Evolutionary conservation across 1,284 basidiomycete species (phyloP).

Genomic region (Coniferiporia sulphurascens): DNA sequence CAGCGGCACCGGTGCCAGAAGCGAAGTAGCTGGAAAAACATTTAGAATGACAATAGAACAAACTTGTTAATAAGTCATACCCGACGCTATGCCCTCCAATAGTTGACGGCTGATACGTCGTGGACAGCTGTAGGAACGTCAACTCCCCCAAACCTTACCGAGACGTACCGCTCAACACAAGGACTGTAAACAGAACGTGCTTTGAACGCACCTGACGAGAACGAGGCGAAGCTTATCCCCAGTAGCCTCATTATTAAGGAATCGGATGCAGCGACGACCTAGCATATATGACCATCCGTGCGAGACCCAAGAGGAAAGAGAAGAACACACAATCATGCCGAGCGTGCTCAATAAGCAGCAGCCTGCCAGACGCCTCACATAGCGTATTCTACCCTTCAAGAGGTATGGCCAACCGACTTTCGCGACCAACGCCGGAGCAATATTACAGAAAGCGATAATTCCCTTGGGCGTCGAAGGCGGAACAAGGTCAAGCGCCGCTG

Average conservation of each 20-base stretch:
- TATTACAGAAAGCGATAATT: constrained; percentile 91
- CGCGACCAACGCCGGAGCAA: constrained; percentile 73
- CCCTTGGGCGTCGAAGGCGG: constrained; percentile 87
- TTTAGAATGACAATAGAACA: neutral
- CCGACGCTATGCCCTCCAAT: constrained; percentile 69
- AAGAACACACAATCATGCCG: constrained; percentile 70
- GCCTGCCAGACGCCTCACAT: constrained; percentile 66
- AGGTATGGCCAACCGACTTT: constrained; percentile 95
- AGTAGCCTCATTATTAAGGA: constrained; percentile 67
- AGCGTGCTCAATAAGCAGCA: constrained; percentile 71
- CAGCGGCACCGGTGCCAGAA: constrained; percentile 91
- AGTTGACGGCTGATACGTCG: constrained; percentile 69
- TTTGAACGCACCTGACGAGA: constrained; percentile 67
- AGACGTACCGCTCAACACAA: neutral
- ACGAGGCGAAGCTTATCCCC: constrained; percentile 87
- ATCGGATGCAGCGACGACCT: constrained; percentile 82
- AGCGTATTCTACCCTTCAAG: constrained; percentile 77
- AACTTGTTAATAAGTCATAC: constrained; percentile 32
- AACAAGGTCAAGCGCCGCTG: constrained; percentile 92
- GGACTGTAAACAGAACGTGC: neutral
- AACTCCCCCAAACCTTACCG: constrained; percentile 82
- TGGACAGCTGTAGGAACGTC: constrained; percentile 92
- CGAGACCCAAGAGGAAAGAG: neutral
- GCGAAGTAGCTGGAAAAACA: constrained; percentile 65
- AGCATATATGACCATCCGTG: neutral